phyloP scores from a whole-genome alignment of 2,329 filamentous ascomycete genomes.

The Fusarium secorum region DNA sequence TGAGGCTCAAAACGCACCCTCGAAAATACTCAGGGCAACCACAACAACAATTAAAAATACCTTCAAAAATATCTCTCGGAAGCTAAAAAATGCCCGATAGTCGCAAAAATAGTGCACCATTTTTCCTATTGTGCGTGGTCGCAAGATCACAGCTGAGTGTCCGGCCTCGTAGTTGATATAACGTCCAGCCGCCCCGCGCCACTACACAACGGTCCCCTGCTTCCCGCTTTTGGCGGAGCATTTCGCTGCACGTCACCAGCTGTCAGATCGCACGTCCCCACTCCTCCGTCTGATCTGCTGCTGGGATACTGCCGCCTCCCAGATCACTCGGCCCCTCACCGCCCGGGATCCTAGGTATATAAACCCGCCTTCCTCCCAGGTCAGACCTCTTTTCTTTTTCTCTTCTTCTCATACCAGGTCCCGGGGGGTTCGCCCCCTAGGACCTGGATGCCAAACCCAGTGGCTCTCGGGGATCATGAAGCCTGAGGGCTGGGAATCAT shows the following conservation, averaged over 20 bases:
- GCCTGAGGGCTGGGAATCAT: constrained; percentile 15
- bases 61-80: constrained; percentile 5
- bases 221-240: not conserved
- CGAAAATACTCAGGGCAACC: constrained; percentile 22
- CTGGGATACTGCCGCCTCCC: not conserved
- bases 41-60: constrained; percentile 19
- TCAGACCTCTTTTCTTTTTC: not conserved
- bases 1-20: not conserved
- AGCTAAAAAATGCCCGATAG: not conserved
- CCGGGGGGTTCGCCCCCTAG: not conserved
- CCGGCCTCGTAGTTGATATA: not conserved
- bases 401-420: not conserved
- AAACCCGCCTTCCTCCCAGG: not conserved
- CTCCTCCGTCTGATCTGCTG: not conserved
- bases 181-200: constrained; percentile 8
- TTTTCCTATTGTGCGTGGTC: not conserved
- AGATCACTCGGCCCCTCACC: constrained; percentile 25
- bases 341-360: constrained; percentile 9
- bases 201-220: not conserved
- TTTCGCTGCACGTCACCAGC: not conserved
- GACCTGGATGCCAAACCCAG: not conserved
- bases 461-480: constrained; percentile 18
- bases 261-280: not conserved
- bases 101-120: not conserved
- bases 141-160: constrained; percentile 21